Conservation (phyloP, 257 asterid species). For the Eucommia ulmoides region DNA sequence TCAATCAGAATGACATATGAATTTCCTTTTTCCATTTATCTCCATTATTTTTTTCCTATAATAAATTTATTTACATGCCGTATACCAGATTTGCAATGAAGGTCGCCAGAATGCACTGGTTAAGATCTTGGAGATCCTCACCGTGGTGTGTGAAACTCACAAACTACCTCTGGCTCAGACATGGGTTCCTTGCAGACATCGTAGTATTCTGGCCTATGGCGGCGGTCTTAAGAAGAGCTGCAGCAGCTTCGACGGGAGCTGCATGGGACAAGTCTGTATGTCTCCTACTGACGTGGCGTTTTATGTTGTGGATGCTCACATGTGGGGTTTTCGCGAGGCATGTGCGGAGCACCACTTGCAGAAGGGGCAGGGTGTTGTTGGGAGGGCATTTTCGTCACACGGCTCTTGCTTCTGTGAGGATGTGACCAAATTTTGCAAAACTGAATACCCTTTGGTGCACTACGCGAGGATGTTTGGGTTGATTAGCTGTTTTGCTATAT, state of each 20-base stretch:
- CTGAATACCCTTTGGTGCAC: slow-evolving; percentile 86
- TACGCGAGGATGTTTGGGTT: slow-evolving; percentile 77
- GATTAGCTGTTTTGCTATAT: slow-evolving; percentile 64
- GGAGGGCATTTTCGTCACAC: slow-evolving; percentile 63
- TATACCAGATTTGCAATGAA: slow-evolving; percentile 68
- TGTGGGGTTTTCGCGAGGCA: slow-evolving; percentile 89
- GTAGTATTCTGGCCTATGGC: slow-evolving; percentile 65
- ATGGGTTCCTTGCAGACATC: slow-evolving; percentile 90
- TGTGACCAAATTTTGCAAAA: slow-evolving; percentile 63
- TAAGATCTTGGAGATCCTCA: slow-evolving; percentile 67
- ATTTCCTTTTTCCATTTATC: slow-evolving; percentile 3
- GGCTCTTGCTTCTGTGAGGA: slow-evolving; percentile 57
- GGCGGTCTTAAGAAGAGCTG: slow-evolving; percentile 82
- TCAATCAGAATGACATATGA: slow-evolving; percentile 4
- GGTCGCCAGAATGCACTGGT: slow-evolving; percentile 81
- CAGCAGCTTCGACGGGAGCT: slow-evolving; percentile 91
- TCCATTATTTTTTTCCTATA: slow-evolving; percentile 7
- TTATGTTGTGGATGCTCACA: slow-evolving; percentile 75
- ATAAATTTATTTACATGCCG: slow-evolving; percentile 14
- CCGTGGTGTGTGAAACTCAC: slow-evolving; percentile 82
- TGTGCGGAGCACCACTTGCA: slow-evolving; percentile 88
- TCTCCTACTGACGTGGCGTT: slow-evolving; percentile 71
- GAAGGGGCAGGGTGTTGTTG: slow-evolving; percentile 88
- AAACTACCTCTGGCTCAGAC: slow-evolving; percentile 86
- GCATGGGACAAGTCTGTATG: slow-evolving; percentile 92